Percentiles rank a stretch among this genome's conserved stretches.
These are phyloP conservation scores for Solanum hybrid DNA, from an alignment of 305 asterid species.

Conservation along the genomic window DNA sequence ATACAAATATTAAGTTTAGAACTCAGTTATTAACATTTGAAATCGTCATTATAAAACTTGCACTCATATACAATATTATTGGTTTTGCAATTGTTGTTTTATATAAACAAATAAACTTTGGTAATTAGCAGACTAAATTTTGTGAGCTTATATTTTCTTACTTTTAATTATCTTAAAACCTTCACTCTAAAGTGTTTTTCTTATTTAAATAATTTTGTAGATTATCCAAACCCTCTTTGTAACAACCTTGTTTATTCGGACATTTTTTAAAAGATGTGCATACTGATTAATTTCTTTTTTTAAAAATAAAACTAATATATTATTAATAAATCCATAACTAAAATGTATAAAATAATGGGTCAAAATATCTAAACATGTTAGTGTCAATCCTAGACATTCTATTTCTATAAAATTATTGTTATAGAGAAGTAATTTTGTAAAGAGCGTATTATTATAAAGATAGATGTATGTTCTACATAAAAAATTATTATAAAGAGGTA, in stretches of 20 bases:
- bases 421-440: too few relatives aligned
- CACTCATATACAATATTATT: not conserved
- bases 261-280: not conserved
- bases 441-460: too few relatives aligned
- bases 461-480: not conserved
- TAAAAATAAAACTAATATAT: too few relatives aligned
- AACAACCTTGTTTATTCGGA: not conserved
- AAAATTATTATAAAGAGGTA: fast-evolving
- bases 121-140: not conserved
- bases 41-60: not conserved
- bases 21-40: not conserved
- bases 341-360: not conserved
- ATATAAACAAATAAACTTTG: not conserved
- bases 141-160: not conserved
- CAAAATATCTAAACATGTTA: not conserved
- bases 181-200: not conserved
- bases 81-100: not conserved
- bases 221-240: not conserved
- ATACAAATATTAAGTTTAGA: too few relatives aligned
- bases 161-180: not conserved
- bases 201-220: not conserved
- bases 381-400: not conserved
- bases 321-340: not conserved
- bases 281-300: too few relatives aligned
- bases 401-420: not conserved